Base-by-base conservation (phyloP, 1,284 basidiomycete species). In the Tetrapyrgos nigripes region DNA sequence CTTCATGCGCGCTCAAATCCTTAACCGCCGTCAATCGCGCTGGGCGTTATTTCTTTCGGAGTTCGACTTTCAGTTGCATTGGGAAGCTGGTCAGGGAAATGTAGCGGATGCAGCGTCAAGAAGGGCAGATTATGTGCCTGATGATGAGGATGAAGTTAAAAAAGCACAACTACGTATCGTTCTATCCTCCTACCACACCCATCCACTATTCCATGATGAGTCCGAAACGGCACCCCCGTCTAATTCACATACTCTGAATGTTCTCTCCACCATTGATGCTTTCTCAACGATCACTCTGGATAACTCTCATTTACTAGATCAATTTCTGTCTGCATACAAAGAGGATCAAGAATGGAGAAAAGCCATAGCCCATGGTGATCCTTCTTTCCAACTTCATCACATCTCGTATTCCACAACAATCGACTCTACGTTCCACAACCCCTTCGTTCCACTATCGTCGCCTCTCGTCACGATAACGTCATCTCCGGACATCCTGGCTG, bases 371-470 rank as follows among this genome's bases (percentile, higher is more conserved):
- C 4, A 8, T 19, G 43, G 43, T 1, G 24, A 44, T 23, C 9
- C 43, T 8, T n/a, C 19, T 3, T 44, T 44, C 43, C 19, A 1
- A 9, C 3, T 23, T 2, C 19, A 10, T 10, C 43, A 45, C 19
- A 44, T 23, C 26, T 33, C 58, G 62, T 19, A 57, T n/a, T n/a
- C n/a, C n/a, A n/a, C n/a, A n/a, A n/a, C n/a, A n/a, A n/a, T n/a
- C n/a, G n/a, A n/a, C n/a, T 79, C 17, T 79, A 68, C 55, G 73
- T 80, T 27, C 78, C 79, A 14, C 27, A 63, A 33, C 51, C 70
- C 5, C 63, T 76, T 11, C 66, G 64, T 13, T 11, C 63, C 31
- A 60, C 70, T 27, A 70, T 77, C 48, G 54, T 78, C 11, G 56
- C 64, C 45, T 57, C 58, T 31, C 59, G 56, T 26, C 75, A 76